A percentile compares a stretch with the other conserved stretches of the same genome.
These are phyloP conservation scores for Malus asiatica DNA, from an alignment of 306 rosid genomes.

Conservation along the genomic window DNA sequence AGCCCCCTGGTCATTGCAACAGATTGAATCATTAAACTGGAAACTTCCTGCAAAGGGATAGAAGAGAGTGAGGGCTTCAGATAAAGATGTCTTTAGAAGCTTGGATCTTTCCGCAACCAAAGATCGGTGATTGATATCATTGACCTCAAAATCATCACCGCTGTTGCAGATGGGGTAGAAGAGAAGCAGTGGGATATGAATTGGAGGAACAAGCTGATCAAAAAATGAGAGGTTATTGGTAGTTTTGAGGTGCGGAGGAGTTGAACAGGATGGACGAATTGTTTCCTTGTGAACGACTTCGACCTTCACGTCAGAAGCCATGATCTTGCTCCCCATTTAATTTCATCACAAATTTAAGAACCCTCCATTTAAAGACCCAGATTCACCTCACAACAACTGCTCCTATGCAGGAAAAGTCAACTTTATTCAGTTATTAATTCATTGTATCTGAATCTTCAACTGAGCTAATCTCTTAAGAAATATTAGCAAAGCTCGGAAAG, in stretches of 20 bases:
- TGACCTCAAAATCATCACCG: background rate
- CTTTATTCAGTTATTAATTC: too few species aligned
- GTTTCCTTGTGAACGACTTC: too few species aligned
- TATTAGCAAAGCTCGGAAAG: too few species aligned
- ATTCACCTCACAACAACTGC: too few species aligned
- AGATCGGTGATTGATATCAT: background rate
- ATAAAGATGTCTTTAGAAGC: background rate
- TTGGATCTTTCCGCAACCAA: background rate
- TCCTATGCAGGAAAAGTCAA: too few species aligned
- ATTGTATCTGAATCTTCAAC: too few species aligned
- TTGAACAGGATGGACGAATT: constrained; percentile 14
- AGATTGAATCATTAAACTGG: background rate
- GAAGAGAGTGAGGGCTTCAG: constrained; percentile 2
- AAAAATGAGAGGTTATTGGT: constrained; percentile 5
- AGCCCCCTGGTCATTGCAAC: constrained; percentile 12
- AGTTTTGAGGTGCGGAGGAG: constrained; percentile 11
- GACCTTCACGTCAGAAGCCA: too few species aligned
- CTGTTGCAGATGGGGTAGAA: background rate
- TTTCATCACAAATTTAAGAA: too few species aligned
- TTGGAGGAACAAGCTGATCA: constrained; percentile 7
- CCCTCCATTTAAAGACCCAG: too few species aligned
- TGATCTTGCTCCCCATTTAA: too few species aligned
- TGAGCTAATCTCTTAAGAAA: too few species aligned
- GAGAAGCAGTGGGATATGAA: constrained; percentile 5
- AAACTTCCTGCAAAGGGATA: constrained; percentile 3